A percentile compares a stretch with the other conserved stretches of the same genome.
phyloP scores from a whole-genome alignment of 2,329 filamentous ascomycete species.

The Venturia aucupariae region DNA sequence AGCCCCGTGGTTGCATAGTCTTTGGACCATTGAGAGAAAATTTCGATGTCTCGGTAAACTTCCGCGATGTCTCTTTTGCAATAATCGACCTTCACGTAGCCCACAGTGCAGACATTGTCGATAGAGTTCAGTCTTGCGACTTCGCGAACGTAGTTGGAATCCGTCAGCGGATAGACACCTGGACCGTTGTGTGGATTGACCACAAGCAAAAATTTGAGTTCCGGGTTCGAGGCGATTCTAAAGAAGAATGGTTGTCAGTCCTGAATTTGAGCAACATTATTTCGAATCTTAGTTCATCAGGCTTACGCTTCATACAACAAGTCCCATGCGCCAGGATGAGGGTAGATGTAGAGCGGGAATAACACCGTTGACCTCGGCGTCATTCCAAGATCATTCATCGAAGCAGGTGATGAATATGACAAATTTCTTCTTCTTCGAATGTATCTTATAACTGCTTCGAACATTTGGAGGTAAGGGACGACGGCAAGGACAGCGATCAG shows the following conservation, averaged over 20 bases:
- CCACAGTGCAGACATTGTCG: slow-evolving; percentile 3
- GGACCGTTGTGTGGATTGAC: slow-evolving; percentile 12
- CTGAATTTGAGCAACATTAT: neutral
- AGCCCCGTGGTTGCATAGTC: slow-evolving; percentile 2
- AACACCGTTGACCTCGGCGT: neutral
- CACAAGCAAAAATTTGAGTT: neutral
- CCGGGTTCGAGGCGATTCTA: slow-evolving; percentile 1
- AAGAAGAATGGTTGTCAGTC: neutral
- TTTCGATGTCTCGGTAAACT: neutral
- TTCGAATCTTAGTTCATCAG: neutral
- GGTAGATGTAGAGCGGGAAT: slow-evolving; percentile 9
- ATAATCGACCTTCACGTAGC: slow-evolving; percentile 4
- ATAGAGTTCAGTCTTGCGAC: neutral
- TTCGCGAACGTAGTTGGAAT: neutral
- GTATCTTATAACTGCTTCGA: neutral
- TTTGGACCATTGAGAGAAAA: neutral
- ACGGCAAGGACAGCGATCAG: neutral
- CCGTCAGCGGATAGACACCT: neutral
- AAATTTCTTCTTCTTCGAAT: neutral
- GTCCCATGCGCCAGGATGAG: slow-evolving; percentile 3
- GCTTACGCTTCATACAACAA: slow-evolving; percentile 6
- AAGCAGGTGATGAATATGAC: neutral
- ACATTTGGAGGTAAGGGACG: neutral
- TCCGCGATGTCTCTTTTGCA: neutral
- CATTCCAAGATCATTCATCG: neutral